Percentiles rank a stretch among this genome's conserved stretches.
Conservation (phyloP, 441 rosid species). For the Heliophila coronopifolia region DNA sequence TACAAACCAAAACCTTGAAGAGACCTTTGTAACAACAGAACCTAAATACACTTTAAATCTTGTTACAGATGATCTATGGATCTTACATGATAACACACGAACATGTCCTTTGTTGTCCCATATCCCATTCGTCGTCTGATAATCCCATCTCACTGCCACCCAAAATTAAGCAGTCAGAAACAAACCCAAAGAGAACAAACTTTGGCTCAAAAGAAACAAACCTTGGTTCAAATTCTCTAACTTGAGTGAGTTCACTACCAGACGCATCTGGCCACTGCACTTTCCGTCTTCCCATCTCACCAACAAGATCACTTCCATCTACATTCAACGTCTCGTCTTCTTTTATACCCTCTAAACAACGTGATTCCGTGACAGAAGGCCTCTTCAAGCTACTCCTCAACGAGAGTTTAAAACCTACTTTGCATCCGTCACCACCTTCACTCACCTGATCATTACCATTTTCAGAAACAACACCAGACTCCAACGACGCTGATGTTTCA, state of each 20-base stretch:
- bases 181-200: constrained; percentile 33
- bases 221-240: constrained; percentile 95
- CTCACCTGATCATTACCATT: constrained; percentile 29
- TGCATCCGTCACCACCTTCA: constrained; percentile 39
- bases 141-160: constrained; percentile 72
- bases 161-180: constrained; percentile 21
- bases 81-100: constrained; percentile 69
- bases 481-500: constrained; percentile 37
- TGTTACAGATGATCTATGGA: constrained; percentile 1
- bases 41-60: constrained; percentile 10
- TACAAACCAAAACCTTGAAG: constrained; percentile 21
- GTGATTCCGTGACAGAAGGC: constrained; percentile 31
- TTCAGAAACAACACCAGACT: constrained; percentile 37
- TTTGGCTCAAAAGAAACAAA: constrained; percentile 88
- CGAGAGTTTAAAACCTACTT: constrained; percentile 36
- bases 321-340: constrained; percentile 32
- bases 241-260: constrained; percentile 77
- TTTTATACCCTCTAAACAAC: constrained; percentile 36
- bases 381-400: constrained; percentile 81
- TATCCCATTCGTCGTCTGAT: constrained; percentile 71
- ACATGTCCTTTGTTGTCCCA: constrained; percentile 59
- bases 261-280: constrained; percentile 91
- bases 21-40: constrained; percentile 10
- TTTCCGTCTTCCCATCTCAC: constrained; percentile 52
- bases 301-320: constrained; percentile 36